Evolutionary conservation across 1,139 yeast genomes (phyloP).

Genomic region (Kurtzmaniella quercitrusa): DNA sequence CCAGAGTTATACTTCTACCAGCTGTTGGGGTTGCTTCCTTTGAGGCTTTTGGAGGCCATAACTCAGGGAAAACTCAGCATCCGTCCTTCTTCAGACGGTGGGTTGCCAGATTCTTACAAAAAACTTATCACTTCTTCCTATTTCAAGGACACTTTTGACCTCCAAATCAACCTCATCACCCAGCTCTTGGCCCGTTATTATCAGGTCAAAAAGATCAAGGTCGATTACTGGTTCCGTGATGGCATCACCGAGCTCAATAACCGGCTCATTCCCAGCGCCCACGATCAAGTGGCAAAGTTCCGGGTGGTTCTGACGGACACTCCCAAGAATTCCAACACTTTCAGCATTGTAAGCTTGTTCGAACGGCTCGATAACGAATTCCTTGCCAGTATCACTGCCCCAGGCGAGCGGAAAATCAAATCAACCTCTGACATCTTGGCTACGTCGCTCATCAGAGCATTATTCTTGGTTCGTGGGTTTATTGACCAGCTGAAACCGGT

Average conservation of each 20-base stretch:
- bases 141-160: conserved; percentile 49
- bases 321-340: conserved; percentile 16
- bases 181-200: conserved; percentile 78
- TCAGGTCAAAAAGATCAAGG: conserved; percentile 66
- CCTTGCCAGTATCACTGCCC: conserved; percentile 11
- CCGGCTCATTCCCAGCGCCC: conserved; percentile 47
- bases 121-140: conserved; percentile 44
- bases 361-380: conserved; percentile 18
- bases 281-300: conserved; percentile 20
- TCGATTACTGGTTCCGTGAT: conserved; percentile 58
- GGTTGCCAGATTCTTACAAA: conserved; percentile 54
- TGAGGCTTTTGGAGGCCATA: conserved; percentile 63
- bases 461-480: conserved; percentile 49
- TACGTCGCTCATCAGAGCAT: conserved; percentile 55
- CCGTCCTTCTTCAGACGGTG: conserved; percentile 69
- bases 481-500: conserved; percentile 39
- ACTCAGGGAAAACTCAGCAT: conserved; percentile 62
- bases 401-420: conserved; percentile 21
- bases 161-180: conserved; percentile 64
- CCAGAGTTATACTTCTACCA: conserved; percentile 81
- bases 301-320: conserved; percentile 10
- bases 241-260: conserved; percentile 45
- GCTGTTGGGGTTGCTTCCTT: conserved; percentile 69
- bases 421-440: conserved; percentile 52
- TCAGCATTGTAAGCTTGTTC: conserved; percentile 34